Conservation (phyloP, 78 protist genomes). For the Bigelowiella natans region DNA sequence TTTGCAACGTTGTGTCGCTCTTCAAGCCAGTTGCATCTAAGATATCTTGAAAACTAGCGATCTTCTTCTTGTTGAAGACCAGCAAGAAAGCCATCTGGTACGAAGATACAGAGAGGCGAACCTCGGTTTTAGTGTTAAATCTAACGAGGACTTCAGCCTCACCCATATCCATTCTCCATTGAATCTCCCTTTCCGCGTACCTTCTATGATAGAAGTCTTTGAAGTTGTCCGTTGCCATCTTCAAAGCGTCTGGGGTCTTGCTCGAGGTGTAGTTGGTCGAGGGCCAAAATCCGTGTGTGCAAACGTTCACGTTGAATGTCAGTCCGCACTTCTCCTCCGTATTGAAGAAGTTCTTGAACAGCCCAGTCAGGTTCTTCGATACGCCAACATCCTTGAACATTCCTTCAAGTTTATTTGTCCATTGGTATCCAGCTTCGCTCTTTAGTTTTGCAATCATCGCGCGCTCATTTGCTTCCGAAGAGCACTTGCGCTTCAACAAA, state of each 20-base stretch:
- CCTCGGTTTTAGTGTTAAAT: background rate
- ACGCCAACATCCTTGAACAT: constrained; percentile 5
- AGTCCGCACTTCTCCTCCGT: background rate
- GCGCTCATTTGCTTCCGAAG: background rate
- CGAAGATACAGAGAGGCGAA: background rate
- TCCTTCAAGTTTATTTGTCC: background rate
- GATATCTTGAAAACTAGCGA: background rate
- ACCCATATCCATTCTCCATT: background rate
- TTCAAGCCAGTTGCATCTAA: background rate
- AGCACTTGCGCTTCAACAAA: background rate
- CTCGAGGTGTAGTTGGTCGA: background rate
- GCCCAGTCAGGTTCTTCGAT: background rate
- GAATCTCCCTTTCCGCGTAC: background rate
- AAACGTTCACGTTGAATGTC: background rate
- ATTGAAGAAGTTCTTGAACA: background rate
- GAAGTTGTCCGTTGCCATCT: background rate
- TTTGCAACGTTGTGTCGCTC: background rate
- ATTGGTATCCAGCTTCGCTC: background rate
- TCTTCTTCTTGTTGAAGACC: constrained; percentile 5
- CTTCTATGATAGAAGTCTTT: background rate
- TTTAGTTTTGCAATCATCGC: background rate
- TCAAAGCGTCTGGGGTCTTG: background rate
- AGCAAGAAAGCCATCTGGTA: constrained; percentile 1
- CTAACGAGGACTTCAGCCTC: background rate
- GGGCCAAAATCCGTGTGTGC: background rate